phyloP scores from a whole-genome alignment of 257 asterid genomes.

The Solanum tarapatanum region DNA sequence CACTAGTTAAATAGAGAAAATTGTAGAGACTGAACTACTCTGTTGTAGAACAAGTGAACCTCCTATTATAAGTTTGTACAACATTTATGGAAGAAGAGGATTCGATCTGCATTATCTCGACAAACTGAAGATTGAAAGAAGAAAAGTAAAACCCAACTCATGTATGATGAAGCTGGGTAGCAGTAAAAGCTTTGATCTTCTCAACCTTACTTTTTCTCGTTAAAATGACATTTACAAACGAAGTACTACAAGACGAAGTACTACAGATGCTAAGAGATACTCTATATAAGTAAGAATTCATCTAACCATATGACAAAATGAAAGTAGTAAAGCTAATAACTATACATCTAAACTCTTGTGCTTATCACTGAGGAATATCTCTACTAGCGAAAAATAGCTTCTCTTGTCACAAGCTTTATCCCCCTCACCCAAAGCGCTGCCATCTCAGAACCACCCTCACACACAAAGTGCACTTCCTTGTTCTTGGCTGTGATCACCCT shows the following conservation, averaged over 20 bases:
- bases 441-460: constrained; percentile 58
- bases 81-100: not conserved
- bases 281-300: not conserved
- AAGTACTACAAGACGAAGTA: constrained; percentile 3
- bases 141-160: not conserved
- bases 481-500: constrained; percentile 47
- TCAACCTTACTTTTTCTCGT: not conserved
- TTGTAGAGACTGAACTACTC: not conserved
- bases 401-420: constrained; percentile 25
- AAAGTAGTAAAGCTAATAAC: not conserved
- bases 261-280: constrained; percentile 4
- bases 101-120: not conserved
- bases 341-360: constrained; percentile 1
- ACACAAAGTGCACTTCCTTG: constrained; percentile 66
- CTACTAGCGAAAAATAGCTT: constrained; percentile 5
- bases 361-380: not conserved
- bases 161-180: not conserved
- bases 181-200: not conserved
- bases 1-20: not conserved
- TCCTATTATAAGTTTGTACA: not conserved
- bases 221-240: not conserved
- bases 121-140: not conserved
- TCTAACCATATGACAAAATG: constrained; percentile 5
- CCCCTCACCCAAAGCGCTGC: constrained; percentile 45
- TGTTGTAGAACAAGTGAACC: not conserved